These are phyloP conservation scores for Cyberlindnera saturnus DNA, from an alignment of 805 yeast genomes.

Conservation along the genomic window DNA sequence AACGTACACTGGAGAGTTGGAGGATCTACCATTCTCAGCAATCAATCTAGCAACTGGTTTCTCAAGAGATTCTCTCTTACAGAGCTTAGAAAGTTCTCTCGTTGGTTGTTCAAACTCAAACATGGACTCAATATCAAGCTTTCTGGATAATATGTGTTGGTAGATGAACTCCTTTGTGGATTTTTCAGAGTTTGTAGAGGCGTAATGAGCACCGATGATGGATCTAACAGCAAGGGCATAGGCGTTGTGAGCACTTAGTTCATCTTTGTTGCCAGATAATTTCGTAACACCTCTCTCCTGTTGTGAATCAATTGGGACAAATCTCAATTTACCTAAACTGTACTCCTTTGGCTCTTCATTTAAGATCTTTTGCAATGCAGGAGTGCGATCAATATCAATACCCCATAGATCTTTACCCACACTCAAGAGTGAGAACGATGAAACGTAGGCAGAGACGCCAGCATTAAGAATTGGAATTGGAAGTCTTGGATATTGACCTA, in stretches of 20 bases:
- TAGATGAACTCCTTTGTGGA: constrained; percentile 60
- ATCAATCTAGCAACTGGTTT: constrained; percentile 76
- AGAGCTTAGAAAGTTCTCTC: constrained; percentile 69
- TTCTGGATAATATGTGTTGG: constrained; percentile 75
- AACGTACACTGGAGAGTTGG: constrained; percentile 78
- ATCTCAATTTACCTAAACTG: constrained; percentile 67
- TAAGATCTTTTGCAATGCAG: constrained; percentile 60
- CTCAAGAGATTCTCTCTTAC: constrained; percentile 67
- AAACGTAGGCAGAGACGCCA: constrained; percentile 71
- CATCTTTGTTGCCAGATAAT: constrained; percentile 28
- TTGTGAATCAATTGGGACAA: constrained; percentile 25
- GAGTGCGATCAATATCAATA: constrained; percentile 64
- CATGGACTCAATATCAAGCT: constrained; percentile 65
- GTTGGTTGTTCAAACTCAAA: constrained; percentile 83
- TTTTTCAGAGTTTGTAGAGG: constrained; percentile 55
- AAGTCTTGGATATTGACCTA: constrained; percentile 79
- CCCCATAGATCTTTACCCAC: constrained; percentile 79
- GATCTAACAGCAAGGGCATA: constrained; percentile 73
- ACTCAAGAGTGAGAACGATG: constrained; percentile 55
- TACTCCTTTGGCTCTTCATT: constrained; percentile 62
- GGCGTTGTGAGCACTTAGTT: constrained; percentile 27
- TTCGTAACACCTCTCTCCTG: constrained; percentile 47
- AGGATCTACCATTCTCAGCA: constrained; percentile 89
- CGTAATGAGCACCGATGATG: constrained; percentile 75
- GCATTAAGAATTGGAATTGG: constrained; percentile 74